These are phyloP conservation scores for Talaromyces sp. DNA, from an alignment of 2,329 filamentous ascomycete species.

Conservation along the genomic window DNA sequence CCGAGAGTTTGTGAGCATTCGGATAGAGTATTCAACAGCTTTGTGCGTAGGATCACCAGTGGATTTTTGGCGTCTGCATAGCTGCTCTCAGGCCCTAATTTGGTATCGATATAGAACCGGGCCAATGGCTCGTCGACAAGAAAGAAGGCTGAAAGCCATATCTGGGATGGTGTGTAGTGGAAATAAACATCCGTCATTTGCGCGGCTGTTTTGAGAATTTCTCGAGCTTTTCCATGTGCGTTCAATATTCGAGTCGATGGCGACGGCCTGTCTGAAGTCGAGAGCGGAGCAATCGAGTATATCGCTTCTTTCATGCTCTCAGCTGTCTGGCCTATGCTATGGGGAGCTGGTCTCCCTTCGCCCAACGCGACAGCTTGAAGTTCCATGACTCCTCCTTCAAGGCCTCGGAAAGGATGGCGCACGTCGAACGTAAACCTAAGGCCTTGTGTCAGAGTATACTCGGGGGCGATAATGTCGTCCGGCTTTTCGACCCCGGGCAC, in stretches of 20 bases:
- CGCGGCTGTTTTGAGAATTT: slow-evolving; percentile 72
- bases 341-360: slow-evolving; percentile 41
- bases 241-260: slow-evolving; percentile 47
- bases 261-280: slow-evolving; percentile 19
- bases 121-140: slow-evolving; percentile 60
- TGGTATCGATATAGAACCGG: slow-evolving; percentile 42
- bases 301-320: slow-evolving; percentile 27
- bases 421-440: slow-evolving; percentile 93
- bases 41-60: slow-evolving; percentile 30
- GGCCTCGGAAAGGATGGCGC: slow-evolving; percentile 78
- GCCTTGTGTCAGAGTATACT: slow-evolving; percentile 88
- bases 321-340: slow-evolving; percentile 25
- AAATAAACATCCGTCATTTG: slow-evolving; percentile 95
- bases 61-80: slow-evolving; percentile 17
- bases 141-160: slow-evolving; percentile 77
- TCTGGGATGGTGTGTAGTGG: slow-evolving; percentile 89
- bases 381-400: slow-evolving; percentile 84
- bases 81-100: slow-evolving; percentile 28
- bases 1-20: slow-evolving; percentile 37
- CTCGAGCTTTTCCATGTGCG: slow-evolving; percentile 69
- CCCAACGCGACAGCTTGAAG: slow-evolving; percentile 64
- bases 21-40: slow-evolving; percentile 33
- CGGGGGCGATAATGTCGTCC: slow-evolving; percentile 82
- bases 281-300: slow-evolving; percentile 25
- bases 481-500: slow-evolving; percentile 67